Percentiles rank a stretch among this genome's conserved stretches.
These are phyloP conservation scores for Annona squamosa DNA, from an alignment of 164 flowering plant species.

Conservation along the genomic window DNA sequence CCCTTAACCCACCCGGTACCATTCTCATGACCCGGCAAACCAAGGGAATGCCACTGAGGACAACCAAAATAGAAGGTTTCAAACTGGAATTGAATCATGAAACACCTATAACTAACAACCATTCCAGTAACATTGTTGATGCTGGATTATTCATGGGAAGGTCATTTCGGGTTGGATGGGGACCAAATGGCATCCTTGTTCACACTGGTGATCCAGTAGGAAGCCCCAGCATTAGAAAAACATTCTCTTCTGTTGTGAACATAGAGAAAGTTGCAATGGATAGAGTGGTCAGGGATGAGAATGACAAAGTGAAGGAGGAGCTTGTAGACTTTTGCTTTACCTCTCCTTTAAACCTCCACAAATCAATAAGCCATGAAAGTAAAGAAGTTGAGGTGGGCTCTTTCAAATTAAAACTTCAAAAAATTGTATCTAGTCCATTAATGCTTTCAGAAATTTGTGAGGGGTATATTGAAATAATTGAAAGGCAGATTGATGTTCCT, in stretches of 20 bases:
- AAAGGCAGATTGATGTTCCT: constrained; percentile 69
- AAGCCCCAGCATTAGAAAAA: constrained; percentile 22
- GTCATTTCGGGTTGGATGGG: constrained; percentile 98
- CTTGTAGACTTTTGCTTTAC: constrained; percentile 64
- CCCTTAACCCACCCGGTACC: constrained; percentile 38
- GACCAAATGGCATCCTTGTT: constrained; percentile 84
- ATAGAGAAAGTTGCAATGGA: constrained; percentile 88
- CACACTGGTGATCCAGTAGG: constrained; percentile 63
- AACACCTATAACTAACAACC: constrained; percentile 54
- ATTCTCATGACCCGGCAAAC: constrained; percentile 71
- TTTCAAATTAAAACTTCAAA: constrained; percentile 62
- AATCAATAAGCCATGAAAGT: constrained; percentile 43
- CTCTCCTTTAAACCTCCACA: constrained; percentile 67
- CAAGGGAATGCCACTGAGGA: constrained; percentile 43
- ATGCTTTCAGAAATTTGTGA: constrained; percentile 73
- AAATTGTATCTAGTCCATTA: constrained; percentile 44
- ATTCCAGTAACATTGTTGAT: constrained; percentile 78
- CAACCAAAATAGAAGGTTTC: constrained; percentile 56
- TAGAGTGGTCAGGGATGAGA: constrained; percentile 71
- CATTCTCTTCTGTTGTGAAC: constrained; percentile 65
- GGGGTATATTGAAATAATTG: constrained; percentile 57
- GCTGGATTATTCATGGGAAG: constrained; percentile 95
- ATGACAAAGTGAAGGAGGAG: constrained; percentile 57
- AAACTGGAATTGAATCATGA: constrained; percentile 54
- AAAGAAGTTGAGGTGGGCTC: constrained; percentile 49